Evolutionary conservation across 768 basidiomycete genomes (phyloP).

Genomic region (Naganishia onofrii): DNA sequence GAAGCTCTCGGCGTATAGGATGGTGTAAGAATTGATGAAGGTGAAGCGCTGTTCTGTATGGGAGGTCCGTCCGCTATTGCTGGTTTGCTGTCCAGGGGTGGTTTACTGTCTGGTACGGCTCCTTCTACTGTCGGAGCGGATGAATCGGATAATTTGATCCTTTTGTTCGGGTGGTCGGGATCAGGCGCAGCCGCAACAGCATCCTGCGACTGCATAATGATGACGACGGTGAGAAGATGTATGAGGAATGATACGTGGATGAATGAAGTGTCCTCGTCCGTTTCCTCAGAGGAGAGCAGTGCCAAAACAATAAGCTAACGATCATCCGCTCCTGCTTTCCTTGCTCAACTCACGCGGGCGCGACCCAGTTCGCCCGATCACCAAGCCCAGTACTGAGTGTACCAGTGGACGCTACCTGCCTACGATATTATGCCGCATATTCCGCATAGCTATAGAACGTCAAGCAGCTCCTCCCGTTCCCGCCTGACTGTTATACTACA

Average conservation of each 20-base stretch:
- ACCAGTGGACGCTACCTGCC: too few species aligned
- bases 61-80: background rate
- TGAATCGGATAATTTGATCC: conserved; percentile 11
- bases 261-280: background rate
- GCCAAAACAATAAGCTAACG: conserved; percentile 20
- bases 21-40: background rate
- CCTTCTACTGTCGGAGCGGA: background rate
- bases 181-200: background rate
- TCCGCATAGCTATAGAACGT: too few species aligned
- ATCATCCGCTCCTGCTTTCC: conserved; percentile 4
- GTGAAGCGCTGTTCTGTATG: background rate
- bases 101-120: background rate
- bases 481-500: too few species aligned
- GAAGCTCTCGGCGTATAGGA: background rate
- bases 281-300: background rate
- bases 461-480: background rate
- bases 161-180: conserved; percentile 10
- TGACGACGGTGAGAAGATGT: background rate
- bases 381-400: background rate
- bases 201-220: conserved; percentile 2
- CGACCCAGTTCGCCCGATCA: conserved; percentile 7
- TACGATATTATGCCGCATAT: too few species aligned
- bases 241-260: background rate
- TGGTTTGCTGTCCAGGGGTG: background rate
- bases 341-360: background rate